A percentile compares a stretch with the other conserved stretches of the same genome.
phyloP scores from a whole-genome alignment of 2,329 filamentous ascomycete genomes.

The Mollisiaceae sp. region DNA sequence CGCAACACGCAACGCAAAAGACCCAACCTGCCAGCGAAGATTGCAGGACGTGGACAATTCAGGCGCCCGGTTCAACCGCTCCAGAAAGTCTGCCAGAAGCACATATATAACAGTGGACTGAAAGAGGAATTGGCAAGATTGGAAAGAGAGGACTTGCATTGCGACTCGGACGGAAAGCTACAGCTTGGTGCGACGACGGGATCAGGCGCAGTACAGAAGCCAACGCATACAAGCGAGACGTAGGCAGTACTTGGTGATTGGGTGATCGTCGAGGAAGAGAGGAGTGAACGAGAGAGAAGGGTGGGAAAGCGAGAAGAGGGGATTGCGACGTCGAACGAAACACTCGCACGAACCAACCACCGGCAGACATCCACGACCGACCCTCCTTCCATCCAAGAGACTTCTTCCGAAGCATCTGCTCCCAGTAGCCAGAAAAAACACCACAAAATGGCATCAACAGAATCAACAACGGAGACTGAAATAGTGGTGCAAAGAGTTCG shows the following conservation, averaged over 20 bases:
- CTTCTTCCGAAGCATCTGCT: not conserved
- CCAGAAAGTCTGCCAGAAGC: not conserved
- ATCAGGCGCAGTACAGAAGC: not conserved
- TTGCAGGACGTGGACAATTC: not conserved
- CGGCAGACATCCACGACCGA: not conserved
- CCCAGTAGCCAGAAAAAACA: not conserved
- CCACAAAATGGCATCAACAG: conserved; percentile 37
- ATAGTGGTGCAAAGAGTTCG: conserved; percentile 37
- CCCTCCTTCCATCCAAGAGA: not conserved
- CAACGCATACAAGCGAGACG: not conserved
- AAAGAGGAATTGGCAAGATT: not conserved
- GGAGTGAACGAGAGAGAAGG: not conserved
- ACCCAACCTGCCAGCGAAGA: conserved; percentile 4
- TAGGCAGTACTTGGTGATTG: too few species aligned
- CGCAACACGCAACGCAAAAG: not conserved
- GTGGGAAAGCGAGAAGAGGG: not conserved
- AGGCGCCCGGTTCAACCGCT: not conserved
- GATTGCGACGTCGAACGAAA: conserved; percentile 1
- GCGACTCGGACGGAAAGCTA: not conserved
- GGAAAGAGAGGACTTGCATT: conserved; percentile 1
- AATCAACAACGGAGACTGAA: conserved; percentile 37
- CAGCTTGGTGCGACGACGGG: not conserved
- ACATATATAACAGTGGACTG: not conserved
- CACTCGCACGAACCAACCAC: not conserved
- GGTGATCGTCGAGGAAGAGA: not conserved